Conservation (phyloP, 1,284 basidiomycete species). For the Sanghuangporus sanghuang region DNA sequence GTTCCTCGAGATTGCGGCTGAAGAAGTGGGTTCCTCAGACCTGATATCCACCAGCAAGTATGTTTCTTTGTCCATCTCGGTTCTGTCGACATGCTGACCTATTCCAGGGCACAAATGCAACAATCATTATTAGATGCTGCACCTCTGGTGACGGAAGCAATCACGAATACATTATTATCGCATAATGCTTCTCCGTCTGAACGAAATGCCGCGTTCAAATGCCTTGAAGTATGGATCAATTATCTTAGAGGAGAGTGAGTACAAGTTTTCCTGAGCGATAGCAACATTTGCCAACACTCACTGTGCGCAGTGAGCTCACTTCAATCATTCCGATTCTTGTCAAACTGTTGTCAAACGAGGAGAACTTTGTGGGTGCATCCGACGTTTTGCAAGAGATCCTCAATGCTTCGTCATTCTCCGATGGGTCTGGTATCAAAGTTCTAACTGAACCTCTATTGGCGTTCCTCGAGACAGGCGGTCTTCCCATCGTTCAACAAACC, state of each 20-base stretch:
- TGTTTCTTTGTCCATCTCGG: conserved; percentile 25
- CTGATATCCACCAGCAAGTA: conserved; percentile 72
- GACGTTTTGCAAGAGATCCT: conserved; percentile 76
- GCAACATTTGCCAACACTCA: conserved; percentile 3
- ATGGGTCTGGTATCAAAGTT: conserved; percentile 64
- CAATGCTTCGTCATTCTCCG: conserved; percentile 63
- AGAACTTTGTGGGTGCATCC: conserved; percentile 56
- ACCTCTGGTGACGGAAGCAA: conserved; percentile 64
- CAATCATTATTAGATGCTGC: conserved; percentile 59
- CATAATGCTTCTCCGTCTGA: conserved; percentile 38
- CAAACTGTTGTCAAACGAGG: conserved; percentile 51
- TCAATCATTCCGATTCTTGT: conserved; percentile 60
- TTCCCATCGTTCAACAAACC: conserved; percentile 45
- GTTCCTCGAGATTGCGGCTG: conserved; percentile 78
- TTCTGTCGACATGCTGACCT: conserved; percentile 10
- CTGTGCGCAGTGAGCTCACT: conserved; percentile 47
- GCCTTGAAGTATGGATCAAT: conserved; percentile 77
- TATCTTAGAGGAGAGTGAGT: conserved; percentile 63
- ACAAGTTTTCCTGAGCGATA: not conserved
- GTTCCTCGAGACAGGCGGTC: conserved; percentile 62
- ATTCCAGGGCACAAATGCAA: conserved; percentile 52
- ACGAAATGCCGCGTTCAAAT: conserved; percentile 66
- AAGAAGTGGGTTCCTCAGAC: conserved; percentile 74
- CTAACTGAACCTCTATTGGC: conserved; percentile 79
- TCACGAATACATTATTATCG: conserved; percentile 47